Evolutionary conservation across 2,329 filamentous ascomycete genomes (phyloP).

Genomic region (Moelleriella libera): DNA sequence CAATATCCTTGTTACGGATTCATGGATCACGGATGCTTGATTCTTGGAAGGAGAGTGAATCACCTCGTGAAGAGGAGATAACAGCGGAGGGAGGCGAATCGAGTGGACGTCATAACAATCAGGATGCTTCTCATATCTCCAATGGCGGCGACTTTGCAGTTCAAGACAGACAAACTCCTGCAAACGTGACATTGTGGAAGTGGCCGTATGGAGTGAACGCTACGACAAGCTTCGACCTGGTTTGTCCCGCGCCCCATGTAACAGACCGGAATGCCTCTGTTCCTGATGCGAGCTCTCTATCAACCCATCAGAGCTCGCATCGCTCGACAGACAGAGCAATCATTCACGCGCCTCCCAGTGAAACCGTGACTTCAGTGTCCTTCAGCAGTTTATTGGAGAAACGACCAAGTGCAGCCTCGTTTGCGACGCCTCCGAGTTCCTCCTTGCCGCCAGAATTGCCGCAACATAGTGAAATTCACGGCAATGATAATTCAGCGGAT

Average conservation of each 20-base stretch:
- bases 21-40: constrained; percentile 96
- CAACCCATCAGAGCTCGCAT: not conserved
- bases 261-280: not conserved
- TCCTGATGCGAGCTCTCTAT: not conserved
- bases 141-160: not conserved
- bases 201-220: not conserved
- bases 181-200: not conserved
- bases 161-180: not conserved
- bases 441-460: not conserved
- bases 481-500: not conserved
- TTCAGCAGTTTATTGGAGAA: not conserved
- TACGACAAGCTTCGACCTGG: not conserved
- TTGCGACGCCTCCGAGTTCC: not conserved
- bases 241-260: not conserved
- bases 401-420: not conserved
- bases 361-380: not conserved
- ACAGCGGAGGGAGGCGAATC: constrained; percentile 18
- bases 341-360: not conserved
- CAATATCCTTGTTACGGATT: constrained; percentile 75
- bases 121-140: not conserved
- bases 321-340: not conserved
- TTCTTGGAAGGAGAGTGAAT: constrained; percentile 74
- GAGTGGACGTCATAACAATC: not conserved
- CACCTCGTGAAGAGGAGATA: constrained; percentile 47
- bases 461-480: not conserved